Conservation (phyloP, 805 yeast species). For the Metschnikowia bowlesiae region DNA sequence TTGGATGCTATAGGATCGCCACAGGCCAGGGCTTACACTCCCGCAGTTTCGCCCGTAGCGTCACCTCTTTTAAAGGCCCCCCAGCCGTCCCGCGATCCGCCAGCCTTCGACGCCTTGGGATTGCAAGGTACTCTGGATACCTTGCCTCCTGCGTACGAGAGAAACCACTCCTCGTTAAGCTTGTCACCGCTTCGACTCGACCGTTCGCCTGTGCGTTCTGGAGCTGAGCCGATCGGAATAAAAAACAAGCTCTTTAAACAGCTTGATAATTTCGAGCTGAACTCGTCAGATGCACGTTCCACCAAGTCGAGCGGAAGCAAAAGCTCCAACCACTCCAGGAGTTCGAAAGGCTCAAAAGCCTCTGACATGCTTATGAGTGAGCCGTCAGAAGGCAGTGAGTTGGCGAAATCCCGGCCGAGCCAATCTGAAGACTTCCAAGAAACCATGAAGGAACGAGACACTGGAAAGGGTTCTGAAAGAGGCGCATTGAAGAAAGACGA, state of each 20-base stretch:
- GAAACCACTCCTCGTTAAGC: constrained; percentile 2
- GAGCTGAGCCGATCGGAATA: constrained; percentile 2
- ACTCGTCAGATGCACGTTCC: not conserved
- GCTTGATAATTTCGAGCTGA: constrained; percentile 6
- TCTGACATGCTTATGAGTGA: not conserved
- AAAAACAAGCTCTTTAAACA: constrained; percentile 12
- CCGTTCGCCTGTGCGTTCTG: not conserved
- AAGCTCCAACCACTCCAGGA: not conserved
- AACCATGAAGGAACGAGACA: not conserved
- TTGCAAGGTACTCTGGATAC: constrained; percentile 11
- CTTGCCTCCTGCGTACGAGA: constrained; percentile 16
- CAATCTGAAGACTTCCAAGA: too few species aligned
- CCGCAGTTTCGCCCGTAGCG: constrained; percentile 10
- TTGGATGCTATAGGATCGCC: constrained; percentile 14
- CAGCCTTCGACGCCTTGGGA: constrained; percentile 11
- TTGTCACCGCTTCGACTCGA: constrained; percentile 15
- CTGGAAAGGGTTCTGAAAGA: not conserved
- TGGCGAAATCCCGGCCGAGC: not conserved
- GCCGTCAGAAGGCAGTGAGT: not conserved
- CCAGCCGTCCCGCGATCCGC: constrained; percentile 14
- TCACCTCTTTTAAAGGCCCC: constrained; percentile 8
- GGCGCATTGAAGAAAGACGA: too few species aligned
- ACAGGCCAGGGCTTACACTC: constrained; percentile 16
- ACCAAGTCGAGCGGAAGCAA: not conserved
- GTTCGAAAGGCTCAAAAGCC: not conserved